These are phyloP conservation scores for Trichomonas vaginalis DNA, from an alignment of 208 protist species.

Conservation along the genomic window DNA sequence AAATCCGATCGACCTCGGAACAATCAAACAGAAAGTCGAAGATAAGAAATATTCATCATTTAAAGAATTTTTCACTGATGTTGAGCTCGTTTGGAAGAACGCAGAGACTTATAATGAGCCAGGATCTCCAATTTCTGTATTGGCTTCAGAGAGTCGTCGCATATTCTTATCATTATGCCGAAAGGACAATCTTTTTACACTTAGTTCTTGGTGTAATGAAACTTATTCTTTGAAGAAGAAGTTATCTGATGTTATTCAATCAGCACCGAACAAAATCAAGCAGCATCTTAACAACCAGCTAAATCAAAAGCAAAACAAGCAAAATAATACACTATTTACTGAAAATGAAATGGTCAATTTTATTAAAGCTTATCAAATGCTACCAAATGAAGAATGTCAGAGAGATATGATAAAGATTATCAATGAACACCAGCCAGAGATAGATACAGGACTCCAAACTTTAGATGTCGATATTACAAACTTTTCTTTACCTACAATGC, in stretches of 20 bases:
- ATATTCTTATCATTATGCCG: background rate
- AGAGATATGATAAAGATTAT: background rate
- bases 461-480: background rate
- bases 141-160: background rate
- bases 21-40: background rate
- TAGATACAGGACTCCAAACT: background rate
- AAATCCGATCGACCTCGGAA: background rate
- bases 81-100: constrained; percentile 2
- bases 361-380: background rate
- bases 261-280: background rate
- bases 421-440: background rate
- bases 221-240: background rate
- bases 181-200: background rate
- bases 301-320: background rate
- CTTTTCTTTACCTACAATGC: background rate
- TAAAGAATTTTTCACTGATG: background rate
- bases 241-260: background rate
- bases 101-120: background rate
- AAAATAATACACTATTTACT: background rate
- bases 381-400: background rate
- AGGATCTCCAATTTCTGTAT: background rate
- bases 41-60: background rate
- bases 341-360: background rate
- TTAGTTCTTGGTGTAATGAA: background rate
- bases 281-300: background rate